Percentiles rank a stretch among this genome's conserved stretches.
Evolutionary conservation across 2,329 filamentous ascomycete species (phyloP).

Genomic region (Sporothrix variecibatus): DNA sequence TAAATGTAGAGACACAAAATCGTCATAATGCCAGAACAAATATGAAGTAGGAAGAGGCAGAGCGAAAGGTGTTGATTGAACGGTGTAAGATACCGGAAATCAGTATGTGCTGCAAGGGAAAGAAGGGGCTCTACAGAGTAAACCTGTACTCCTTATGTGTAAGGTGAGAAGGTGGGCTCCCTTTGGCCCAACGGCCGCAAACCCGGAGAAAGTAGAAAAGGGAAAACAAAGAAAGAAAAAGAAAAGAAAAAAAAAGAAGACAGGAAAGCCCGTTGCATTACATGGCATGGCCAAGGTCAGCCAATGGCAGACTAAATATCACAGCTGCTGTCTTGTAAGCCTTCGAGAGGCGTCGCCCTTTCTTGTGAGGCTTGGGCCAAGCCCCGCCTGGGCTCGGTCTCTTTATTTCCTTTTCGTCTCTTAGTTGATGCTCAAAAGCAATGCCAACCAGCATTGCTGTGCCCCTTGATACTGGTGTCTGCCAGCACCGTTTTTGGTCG

Average conservation of each 20-base stretch:
- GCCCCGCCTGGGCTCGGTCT: neutral
- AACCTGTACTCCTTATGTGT: neutral
- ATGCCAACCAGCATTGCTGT: neutral
- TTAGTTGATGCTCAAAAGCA: neutral
- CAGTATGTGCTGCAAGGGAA: conserved; percentile 7
- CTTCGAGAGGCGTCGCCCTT: neutral
- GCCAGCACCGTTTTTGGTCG: neutral
- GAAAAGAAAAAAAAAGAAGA: neutral
- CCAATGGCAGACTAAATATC: neutral
- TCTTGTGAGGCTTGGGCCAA: neutral
- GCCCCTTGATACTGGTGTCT: neutral
- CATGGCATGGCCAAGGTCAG: neutral
- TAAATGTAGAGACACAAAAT: neutral
- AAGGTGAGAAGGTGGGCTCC: neutral
- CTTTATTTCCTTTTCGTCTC: neutral
- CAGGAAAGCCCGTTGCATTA: neutral
- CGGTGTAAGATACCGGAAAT: neutral
- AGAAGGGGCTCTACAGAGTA: neutral
- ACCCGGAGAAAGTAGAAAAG: neutral
- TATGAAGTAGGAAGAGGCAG: neutral
- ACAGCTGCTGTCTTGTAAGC: neutral
- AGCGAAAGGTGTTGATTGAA: neutral
- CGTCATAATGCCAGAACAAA: neutral
- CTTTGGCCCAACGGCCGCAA: neutral
- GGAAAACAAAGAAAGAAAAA: neutral